Evolutionary conservation across 768 basidiomycete genomes (phyloP).

Genomic region (Amanita molliuscula): DNA sequence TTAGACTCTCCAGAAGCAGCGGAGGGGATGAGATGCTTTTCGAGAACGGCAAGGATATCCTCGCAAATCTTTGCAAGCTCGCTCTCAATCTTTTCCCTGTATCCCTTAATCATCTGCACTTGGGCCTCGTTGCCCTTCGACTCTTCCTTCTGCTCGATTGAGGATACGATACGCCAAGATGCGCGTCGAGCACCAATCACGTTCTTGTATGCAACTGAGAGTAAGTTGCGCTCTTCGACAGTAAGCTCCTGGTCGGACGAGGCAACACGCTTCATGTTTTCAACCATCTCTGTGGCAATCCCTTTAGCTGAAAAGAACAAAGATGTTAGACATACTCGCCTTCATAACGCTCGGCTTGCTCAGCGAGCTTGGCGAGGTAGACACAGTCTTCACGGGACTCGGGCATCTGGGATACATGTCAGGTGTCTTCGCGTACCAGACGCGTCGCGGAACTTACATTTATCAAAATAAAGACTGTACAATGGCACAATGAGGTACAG

Average conservation of each 20-base stretch:
- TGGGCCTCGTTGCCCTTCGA: slow-evolving; percentile 95
- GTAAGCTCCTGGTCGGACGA: slow-evolving; percentile 97
- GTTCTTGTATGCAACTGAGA: slow-evolving; percentile 99
- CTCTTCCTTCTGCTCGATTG: slow-evolving; percentile 99
- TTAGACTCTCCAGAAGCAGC: slow-evolving; percentile 96
- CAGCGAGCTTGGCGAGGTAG: slow-evolving; percentile 99
- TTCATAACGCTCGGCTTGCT: slow-evolving; percentile 99
- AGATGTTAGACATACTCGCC: slow-evolving; percentile 33
- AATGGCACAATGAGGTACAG: neutral
- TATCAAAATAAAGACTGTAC: slow-evolving; percentile 13
- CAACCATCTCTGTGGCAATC: slow-evolving; percentile 77
- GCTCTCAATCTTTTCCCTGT: slow-evolving; percentile 95
- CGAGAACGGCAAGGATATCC: slow-evolving; percentile 94
- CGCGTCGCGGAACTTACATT: slow-evolving; percentile 37
- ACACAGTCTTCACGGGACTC: slow-evolving; percentile 92
- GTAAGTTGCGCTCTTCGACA: slow-evolving; percentile 95
- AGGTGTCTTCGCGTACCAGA: slow-evolving; percentile 26
- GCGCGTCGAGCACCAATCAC: slow-evolving; percentile 97
- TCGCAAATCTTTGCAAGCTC: slow-evolving; percentile 98
- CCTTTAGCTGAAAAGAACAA: slow-evolving; percentile 8
- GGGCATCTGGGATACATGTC: slow-evolving; percentile 50
- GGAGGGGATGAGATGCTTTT: slow-evolving; percentile 95
- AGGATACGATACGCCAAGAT: slow-evolving; percentile 96
- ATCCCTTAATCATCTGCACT: slow-evolving; percentile 94
- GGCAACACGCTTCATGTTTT: slow-evolving; percentile 99